Evolutionary conservation across 441 rosid species (phyloP).

Genomic region (Rhodomyrtus psidioides): DNA sequence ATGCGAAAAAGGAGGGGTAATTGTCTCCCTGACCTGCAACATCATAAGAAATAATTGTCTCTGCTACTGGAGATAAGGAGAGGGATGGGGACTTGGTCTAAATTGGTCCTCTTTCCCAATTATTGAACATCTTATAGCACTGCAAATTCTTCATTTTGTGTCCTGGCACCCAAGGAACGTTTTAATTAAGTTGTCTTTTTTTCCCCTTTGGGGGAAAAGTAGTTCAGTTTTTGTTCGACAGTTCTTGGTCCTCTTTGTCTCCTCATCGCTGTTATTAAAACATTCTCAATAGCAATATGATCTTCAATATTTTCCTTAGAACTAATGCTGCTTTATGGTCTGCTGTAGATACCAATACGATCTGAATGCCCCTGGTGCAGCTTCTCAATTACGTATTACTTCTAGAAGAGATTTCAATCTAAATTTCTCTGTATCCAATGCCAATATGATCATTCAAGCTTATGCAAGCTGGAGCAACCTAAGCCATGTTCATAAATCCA

Average conservation of each 20-base stretch:
- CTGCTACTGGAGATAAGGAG: not conserved
- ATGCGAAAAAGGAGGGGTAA: not conserved
- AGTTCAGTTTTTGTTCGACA: not conserved
- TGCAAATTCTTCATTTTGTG: not conserved
- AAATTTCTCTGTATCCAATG: slow-evolving; percentile 78
- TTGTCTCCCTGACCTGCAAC: not conserved
- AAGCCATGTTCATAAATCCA: slow-evolving; percentile 41
- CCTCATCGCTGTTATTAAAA: not conserved
- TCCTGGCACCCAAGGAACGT: not conserved
- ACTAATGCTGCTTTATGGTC: slow-evolving; percentile 7
- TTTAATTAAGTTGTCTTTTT: not conserved
- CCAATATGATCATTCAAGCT: slow-evolving; percentile 93
- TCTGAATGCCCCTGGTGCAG: slow-evolving; percentile 65
- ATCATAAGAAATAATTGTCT: no score
- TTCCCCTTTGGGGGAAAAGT: not conserved
- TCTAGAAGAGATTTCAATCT: slow-evolving; percentile 75
- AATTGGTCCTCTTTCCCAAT: not conserved
- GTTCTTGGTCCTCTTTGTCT: not conserved
- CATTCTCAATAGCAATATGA: not conserved
- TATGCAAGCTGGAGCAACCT: slow-evolving; percentile 96
- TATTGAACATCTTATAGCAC: not conserved
- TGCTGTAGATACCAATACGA: slow-evolving; percentile 79
- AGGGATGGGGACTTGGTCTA: not conserved
- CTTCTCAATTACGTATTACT: slow-evolving; percentile 79
- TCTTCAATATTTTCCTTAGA: not conserved